Evolutionary conservation across 108 stramenopile species (phyloP).

Genomic region (Cyclotella cryptica): DNA sequence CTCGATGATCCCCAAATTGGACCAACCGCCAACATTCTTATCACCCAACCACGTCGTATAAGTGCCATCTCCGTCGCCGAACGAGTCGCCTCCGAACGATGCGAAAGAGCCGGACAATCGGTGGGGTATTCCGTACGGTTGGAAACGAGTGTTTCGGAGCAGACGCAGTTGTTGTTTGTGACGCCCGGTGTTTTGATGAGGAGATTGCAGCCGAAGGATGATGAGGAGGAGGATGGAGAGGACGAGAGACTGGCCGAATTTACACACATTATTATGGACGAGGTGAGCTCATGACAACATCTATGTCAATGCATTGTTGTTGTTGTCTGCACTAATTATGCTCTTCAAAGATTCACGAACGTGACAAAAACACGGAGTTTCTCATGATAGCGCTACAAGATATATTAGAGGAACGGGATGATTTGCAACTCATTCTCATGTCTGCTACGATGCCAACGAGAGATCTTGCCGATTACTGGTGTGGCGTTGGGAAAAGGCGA

Average conservation of each 20-base stretch:
- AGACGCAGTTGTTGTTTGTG: slow-evolving; percentile 85
- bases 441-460: slow-evolving; percentile 74
- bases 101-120: slow-evolving; percentile 43
- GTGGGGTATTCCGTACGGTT: slow-evolving; percentile 90
- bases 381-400: slow-evolving; percentile 88
- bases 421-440: slow-evolving; percentile 82
- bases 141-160: slow-evolving; percentile 62
- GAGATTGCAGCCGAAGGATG: slow-evolving; percentile 62
- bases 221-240: neutral
- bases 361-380: slow-evolving; percentile 91
- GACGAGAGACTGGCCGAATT: slow-evolving; percentile 48
- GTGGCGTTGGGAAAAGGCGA: slow-evolving; percentile 34
- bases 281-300: slow-evolving; percentile 24
- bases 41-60: slow-evolving; percentile 90
- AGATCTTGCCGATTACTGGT: slow-evolving; percentile 70
- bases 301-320: neutral
- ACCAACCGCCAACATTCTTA: slow-evolving; percentile 69
- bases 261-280: slow-evolving; percentile 93
- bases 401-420: slow-evolving; percentile 65
- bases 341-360: slow-evolving; percentile 80
- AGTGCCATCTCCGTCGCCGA: slow-evolving; percentile 84
- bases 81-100: slow-evolving; percentile 82
- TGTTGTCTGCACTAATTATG: neutral
- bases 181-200: slow-evolving; percentile 93
- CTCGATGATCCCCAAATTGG: slow-evolving; percentile 61